These are phyloP conservation scores for Ophiocordyceps unilateralis DNA, from an alignment of 2,329 filamentous ascomycete species.

Conservation along the genomic window DNA sequence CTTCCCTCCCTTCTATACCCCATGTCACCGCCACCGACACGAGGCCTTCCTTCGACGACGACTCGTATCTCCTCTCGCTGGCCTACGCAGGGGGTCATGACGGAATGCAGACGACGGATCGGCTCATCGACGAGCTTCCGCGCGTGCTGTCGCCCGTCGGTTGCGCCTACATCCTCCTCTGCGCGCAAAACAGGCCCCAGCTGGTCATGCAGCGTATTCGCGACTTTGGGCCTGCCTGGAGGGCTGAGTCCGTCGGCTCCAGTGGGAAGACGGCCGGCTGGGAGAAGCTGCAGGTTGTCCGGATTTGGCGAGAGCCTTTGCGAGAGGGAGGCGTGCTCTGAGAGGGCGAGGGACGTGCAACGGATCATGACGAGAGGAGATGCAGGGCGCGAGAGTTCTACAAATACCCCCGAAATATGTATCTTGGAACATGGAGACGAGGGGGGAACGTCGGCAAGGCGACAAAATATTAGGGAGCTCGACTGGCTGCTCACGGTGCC, in stretches of 20 bases:
- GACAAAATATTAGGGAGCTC: neutral
- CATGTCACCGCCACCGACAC: constrained; percentile 9
- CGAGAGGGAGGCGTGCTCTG: neutral
- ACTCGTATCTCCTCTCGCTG: constrained; percentile 67
- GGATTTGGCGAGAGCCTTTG: constrained; percentile 50
- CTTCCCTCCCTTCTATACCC: constrained; percentile 44
- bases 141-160: constrained; percentile 45
- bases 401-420: too few species aligned
- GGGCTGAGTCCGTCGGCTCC: constrained; percentile 56
- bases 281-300: constrained; percentile 82
- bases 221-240: constrained; percentile 42
- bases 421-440: constrained; percentile 1
- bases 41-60: constrained; percentile 46
- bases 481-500: neutral
- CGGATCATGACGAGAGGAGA: too few species aligned
- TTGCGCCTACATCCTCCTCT: constrained; percentile 78
- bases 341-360: neutral
- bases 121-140: constrained; percentile 55
- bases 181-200: constrained; percentile 75
- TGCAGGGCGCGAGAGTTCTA: too few species aligned
- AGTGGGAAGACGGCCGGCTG: constrained; percentile 83
- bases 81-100: constrained; percentile 79
- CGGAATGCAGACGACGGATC: constrained; percentile 86
- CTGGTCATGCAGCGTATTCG: constrained; percentile 47
- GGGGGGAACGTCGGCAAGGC: neutral